Conservation (phyloP, 768 basidiomycete genomes). For the Vishniacozyma victoriae region DNA sequence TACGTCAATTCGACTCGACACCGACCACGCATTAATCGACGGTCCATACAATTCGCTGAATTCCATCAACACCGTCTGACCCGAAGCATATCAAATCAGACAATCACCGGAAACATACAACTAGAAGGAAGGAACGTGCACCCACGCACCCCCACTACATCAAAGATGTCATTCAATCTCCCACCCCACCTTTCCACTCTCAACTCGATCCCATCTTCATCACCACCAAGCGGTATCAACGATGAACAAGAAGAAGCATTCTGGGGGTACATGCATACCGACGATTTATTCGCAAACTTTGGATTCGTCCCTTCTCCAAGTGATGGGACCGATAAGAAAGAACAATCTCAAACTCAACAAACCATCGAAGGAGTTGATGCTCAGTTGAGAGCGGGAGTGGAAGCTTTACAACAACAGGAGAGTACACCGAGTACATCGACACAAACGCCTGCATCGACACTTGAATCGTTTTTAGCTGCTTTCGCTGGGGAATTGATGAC, state of each 20-base stretch:
- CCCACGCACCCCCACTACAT: no score
- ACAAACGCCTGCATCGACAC: slow-evolving; percentile 13
- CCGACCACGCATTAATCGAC: no score
- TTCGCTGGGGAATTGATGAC: slow-evolving; percentile 17
- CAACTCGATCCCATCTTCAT: slow-evolving; percentile 28
- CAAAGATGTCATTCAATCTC: no score
- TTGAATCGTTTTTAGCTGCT: slow-evolving; percentile 34
- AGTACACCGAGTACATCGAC: not conserved
- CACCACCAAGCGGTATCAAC: slow-evolving; percentile 19
- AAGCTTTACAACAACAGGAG: not conserved
- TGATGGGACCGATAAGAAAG: slow-evolving; percentile 4
- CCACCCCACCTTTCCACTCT: slow-evolving; percentile 33
- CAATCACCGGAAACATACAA: no score
- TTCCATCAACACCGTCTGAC: no score
- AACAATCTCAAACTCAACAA: not conserved
- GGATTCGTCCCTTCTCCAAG: slow-evolving; percentile 20
- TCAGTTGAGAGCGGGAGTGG: not conserved
- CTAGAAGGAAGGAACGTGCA: no score
- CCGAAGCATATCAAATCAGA: no score
- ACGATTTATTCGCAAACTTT: slow-evolving; percentile 38
- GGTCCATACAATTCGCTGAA: no score
- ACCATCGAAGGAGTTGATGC: no score
- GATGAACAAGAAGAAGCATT: slow-evolving; percentile 33
- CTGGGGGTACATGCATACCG: slow-evolving; percentile 36
- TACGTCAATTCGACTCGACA: no score